A percentile compares a stretch with the other conserved stretches of the same genome.
Conservation (phyloP, 768 basidiomycete genomes). For the Rhizopogon vulgaris region DNA sequence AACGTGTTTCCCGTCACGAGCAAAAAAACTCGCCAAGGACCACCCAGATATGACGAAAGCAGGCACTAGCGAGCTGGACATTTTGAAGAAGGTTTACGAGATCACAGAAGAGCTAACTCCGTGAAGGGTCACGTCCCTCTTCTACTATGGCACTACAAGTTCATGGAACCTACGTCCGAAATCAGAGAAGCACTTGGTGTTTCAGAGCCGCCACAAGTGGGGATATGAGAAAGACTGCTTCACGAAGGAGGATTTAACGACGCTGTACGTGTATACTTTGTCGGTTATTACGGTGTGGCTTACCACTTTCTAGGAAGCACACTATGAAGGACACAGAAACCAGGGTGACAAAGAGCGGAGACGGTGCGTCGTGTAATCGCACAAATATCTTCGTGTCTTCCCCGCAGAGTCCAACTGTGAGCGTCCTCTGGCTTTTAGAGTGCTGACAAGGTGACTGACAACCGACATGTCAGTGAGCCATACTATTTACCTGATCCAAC, state of each 20-base stretch:
- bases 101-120: too few species aligned
- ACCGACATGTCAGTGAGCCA: conserved; percentile 30
- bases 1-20: too few species aligned
- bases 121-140: too few species aligned
- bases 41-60: too few species aligned
- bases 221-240: conserved; percentile 98
- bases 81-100: too few species aligned
- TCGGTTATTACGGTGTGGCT: background rate
- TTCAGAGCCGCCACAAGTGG: too few species aligned
- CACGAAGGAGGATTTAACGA: conserved; percentile 92
- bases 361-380: conserved; percentile 34
- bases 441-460: conserved; percentile 1
- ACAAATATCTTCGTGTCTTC: conserved; percentile 34
- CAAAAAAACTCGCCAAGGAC: too few species aligned
- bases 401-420: conserved; percentile 60
- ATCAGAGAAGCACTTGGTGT: too few species aligned
- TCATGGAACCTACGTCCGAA: too few species aligned
- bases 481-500: conserved; percentile 73
- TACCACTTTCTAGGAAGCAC: conserved; percentile 59
- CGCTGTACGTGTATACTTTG: conserved; percentile 52
- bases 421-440: conserved; percentile 15
- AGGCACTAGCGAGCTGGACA: too few species aligned
- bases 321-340: conserved; percentile 87
- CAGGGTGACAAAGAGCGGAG: conserved; percentile 51
- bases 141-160: too few species aligned